Conservation (phyloP, 139 green algal species). For the Tetraselmis chui region DNA sequence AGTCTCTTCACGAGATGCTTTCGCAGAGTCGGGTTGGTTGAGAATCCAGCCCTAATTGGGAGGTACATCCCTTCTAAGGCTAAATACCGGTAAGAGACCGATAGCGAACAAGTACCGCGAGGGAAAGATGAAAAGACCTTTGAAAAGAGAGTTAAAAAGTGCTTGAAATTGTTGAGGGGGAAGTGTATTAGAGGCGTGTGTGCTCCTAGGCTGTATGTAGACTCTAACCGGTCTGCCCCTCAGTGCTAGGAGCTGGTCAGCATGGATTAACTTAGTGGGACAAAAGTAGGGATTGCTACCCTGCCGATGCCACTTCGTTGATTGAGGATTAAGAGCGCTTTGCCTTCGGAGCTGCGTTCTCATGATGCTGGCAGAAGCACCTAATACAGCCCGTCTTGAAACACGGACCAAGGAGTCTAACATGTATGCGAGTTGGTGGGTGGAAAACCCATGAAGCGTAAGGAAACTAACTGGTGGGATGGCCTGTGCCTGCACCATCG, state of each 20-base stretch:
- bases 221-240: conserved; percentile 46
- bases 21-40: conserved; percentile 85
- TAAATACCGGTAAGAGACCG: conserved; percentile 89
- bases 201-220: conserved; percentile 63
- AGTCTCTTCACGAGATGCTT: conserved; percentile 59
- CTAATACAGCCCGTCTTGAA: conserved; percentile 86
- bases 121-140: conserved; percentile 96
- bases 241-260: conserved; percentile 70
- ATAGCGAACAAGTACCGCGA: conserved; percentile 96
- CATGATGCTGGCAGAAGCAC: conserved; percentile 76
- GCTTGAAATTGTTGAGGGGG: conserved; percentile 90
- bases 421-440: conserved; percentile 85
- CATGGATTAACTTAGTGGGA: conserved; percentile 67
- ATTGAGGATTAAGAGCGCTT: conserved; percentile 63
- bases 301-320: conserved; percentile 43
- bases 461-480: conserved; percentile 79
- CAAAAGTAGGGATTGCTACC: conserved; percentile 47
- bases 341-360: conserved; percentile 60
- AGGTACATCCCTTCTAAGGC: conserved; percentile 91
- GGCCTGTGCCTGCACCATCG: conserved; percentile 67
- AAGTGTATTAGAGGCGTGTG: conserved; percentile 69
- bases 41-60: conserved; percentile 86
- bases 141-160: conserved; percentile 96
- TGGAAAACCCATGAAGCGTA: conserved; percentile 85
- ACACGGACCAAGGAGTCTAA: conserved; percentile 96